These are phyloP conservation scores for Mycena vitilis DNA, from an alignment of 768 basidiomycete genomes.

Conservation along the genomic window DNA sequence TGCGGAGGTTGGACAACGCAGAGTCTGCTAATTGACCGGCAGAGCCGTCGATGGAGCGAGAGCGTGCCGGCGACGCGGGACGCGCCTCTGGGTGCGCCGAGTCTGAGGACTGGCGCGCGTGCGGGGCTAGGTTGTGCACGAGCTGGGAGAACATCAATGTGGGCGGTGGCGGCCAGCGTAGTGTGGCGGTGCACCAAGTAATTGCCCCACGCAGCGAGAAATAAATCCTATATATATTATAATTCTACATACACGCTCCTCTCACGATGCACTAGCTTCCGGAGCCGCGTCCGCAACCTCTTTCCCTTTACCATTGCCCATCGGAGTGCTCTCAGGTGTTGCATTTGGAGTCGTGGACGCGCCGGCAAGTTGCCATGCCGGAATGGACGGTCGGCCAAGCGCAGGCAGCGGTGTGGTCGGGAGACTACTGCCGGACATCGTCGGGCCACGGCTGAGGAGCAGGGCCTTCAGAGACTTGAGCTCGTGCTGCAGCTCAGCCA, in stretches of 20 bases:
- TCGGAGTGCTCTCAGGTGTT: constrained; percentile 33
- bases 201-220: no score
- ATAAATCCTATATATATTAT: constrained; percentile 17
- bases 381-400: constrained; percentile 78
- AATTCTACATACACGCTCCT: constrained; percentile 12
- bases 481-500: constrained; percentile 91
- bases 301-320: constrained; percentile 68
- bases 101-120: constrained; percentile 31
- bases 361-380: constrained; percentile 88
- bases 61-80: constrained; percentile 24
- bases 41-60: constrained; percentile 41
- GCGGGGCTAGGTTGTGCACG: constrained; percentile 73
- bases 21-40: constrained; percentile 71
- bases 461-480: constrained; percentile 94
- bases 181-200: constrained; percentile 6
- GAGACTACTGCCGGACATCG: constrained; percentile 52
- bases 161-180: background rate
- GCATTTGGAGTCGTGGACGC: constrained; percentile 39
- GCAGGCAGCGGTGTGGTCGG: constrained; percentile 64
- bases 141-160: constrained; percentile 78
- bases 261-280: constrained; percentile 18
- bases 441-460: constrained; percentile 77
- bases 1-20: constrained; percentile 70
- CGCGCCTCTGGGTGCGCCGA: constrained; percentile 20
- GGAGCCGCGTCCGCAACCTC: constrained; percentile 50